Percentiles rank a stretch among this genome's conserved stretches.
Evolutionary conservation across 371 early-diverging fungal genomes (phyloP).

Genomic region (Mucor racemosus): DNA sequence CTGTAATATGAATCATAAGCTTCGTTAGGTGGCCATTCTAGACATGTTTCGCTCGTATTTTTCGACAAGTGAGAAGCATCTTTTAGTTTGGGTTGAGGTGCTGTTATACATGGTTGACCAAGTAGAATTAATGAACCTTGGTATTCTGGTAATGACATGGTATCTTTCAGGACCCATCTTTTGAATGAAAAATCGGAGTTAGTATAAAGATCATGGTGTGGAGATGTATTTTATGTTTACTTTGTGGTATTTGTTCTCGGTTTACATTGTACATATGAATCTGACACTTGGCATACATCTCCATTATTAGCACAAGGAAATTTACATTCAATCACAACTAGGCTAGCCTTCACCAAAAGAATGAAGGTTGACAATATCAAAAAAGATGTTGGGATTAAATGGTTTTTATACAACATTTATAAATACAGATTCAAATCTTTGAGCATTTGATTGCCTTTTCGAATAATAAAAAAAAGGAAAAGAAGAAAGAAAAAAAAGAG

Average conservation of each 20-base stretch:
- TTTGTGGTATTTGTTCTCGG: conserved; percentile 15
- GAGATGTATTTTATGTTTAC: conserved; percentile 12
- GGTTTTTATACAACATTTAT: conserved; percentile 1
- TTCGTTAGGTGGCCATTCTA: conserved; percentile 19
- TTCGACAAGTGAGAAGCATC: conserved; percentile 11
- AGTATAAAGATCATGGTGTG: not conserved
- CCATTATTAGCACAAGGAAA: conserved; percentile 20
- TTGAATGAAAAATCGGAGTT: not conserved
- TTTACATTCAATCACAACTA: conserved; percentile 25
- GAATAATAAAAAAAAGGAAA: not conserved
- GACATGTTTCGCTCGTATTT: conserved; percentile 17
- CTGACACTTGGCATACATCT: conserved; percentile 20
- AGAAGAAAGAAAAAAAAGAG: not conserved
- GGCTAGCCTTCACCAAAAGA: not conserved
- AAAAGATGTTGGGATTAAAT: not conserved
- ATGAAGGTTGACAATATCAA: conserved; percentile 7
- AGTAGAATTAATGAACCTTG: conserved; percentile 7
- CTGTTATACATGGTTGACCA: conserved; percentile 9
- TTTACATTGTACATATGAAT: conserved; percentile 10
- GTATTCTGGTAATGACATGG: conserved; percentile 24
- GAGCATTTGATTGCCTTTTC: not conserved
- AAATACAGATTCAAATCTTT: conserved; percentile 1
- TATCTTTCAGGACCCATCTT: conserved; percentile 23
- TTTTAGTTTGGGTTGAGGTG: conserved; percentile 14
- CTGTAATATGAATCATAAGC: conserved; percentile 17